Base-by-base conservation (phyloP, 176 grass and related monocot genomes). In the Panicum miliaceum region DNA sequence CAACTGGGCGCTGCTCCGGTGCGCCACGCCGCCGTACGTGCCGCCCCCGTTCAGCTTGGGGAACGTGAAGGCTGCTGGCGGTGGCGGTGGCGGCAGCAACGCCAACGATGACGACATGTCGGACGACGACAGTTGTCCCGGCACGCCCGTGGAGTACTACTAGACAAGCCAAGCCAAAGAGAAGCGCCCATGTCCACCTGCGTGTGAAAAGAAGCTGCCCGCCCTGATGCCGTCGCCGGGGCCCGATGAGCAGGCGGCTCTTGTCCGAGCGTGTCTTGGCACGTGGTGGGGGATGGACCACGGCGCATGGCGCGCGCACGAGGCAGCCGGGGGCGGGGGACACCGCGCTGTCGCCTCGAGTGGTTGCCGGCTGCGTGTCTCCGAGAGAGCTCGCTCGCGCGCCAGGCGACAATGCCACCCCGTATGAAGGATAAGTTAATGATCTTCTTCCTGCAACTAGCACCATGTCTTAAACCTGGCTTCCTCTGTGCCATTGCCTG, bases 1-100 rank as follows among this genome's bases (percentile, higher is more conserved):
- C 0, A 99, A 99, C 60, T 96, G 97, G 97, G 97, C 97, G 7
- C 83, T 99, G 58, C 87, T 99, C 6, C 83, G 97, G 0, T 96
- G 97, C 46, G 91, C 92, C 37, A 23, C 59, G 29, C 93, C 97
- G 60, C 93, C 97, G 0, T 91, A 73, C 63, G 73, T 94, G 14
- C 97, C 97, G 1, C 88, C 86, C 32, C 90, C 78, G 15, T 91
- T 99, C 52, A 71, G 12, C 52, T 5, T 53, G 42, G 51, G 10
- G 9, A 22, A 6, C 10, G 20, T 10, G 11, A 37, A 51, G 19
- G 26, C 26, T 22, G 50, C 3, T 32, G 25, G 0, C 12, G 23
- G 3, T 37, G 19, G 2, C 10, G 77, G 1, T 26, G 11, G 14
- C 15, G 18, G 46, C 5, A 6, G 6, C 7, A 68, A 22, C 8